Evolutionary conservation across 1,284 basidiomycete genomes (phyloP), one percentile per base, ranked within the genome.

Genomic region (Porphyrellus sp.): DNA sequence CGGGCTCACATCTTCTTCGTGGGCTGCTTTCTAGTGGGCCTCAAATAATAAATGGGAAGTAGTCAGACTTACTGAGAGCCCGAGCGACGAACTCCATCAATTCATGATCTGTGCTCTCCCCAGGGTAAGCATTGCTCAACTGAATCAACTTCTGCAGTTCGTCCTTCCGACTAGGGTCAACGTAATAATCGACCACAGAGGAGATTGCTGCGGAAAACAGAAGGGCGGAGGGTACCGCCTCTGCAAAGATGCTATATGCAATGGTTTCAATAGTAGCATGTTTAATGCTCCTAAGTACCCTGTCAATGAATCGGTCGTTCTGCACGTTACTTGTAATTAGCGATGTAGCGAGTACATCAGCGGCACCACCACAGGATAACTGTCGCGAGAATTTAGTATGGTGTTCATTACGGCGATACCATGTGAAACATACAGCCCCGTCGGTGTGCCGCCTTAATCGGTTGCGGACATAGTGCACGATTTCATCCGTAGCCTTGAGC

Each of bases 161-260:
- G 23, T 67, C 54, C 34, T 64, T 54, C 51, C 72, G 71, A 25
- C 66, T 69, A 2, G 76, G 71, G 24, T 75, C 69, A 18, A 89
- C 70, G 62, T 82, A 89, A 68, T 81, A 86, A 64, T 88, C 75
- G 45, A 90, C 73, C 27, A 86, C 75, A 50, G 80, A 76, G 3
- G 80, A 74, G 25, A 86, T 67, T 5, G 77, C 76, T 57, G 80
- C 74, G 5, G 83, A 79, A 67, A 79, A 84, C 18, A 78, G 61
- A 1, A 77, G 70, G 1, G 78, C 73, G 5, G 80, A 78, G 7
- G 81, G 78, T 13, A 82, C 71, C 13, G 75, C 63, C 53, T 79
- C 76, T 8, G 73, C 71, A 57, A 83, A 77, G 23, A 80, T 63
- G 24, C 70, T 70, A n/a, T 47, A 51, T 11, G 65, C 55, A 31